These are phyloP conservation scores for Cenchrus americanus DNA, from an alignment of 176 grass and related monocot genomes.

Conservation along the genomic window DNA sequence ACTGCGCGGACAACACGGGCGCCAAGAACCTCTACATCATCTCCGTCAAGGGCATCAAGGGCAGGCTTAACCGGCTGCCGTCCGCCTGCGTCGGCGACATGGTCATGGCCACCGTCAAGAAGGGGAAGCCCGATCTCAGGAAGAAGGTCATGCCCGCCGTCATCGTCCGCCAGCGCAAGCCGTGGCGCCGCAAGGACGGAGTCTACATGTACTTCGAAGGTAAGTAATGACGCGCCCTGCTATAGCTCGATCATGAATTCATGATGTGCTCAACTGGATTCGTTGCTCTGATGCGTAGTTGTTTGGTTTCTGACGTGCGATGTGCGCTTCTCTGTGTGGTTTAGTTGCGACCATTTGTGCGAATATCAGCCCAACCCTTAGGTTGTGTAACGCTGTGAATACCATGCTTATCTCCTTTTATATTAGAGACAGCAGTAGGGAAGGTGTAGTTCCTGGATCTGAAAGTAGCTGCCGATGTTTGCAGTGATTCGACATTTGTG, in stretches of 20 bases:
- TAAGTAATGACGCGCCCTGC: neutral
- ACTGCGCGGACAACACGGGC: constrained; percentile 58
- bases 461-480: too few species aligned
- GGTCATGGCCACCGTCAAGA: constrained; percentile 66
- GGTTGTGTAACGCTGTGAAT: too few species aligned
- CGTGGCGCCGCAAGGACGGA: constrained; percentile 51
- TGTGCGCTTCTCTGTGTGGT: too few species aligned
- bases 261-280: neutral
- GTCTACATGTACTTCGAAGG: constrained; percentile 70
- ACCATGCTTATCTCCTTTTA: neutral
- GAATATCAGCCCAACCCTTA: too few species aligned
- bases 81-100: constrained; percentile 61
- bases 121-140: constrained; percentile 57
- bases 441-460: too few species aligned
- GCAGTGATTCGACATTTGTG: too few species aligned
- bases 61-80: constrained; percentile 51
- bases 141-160: constrained; percentile 66
- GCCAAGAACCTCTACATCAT: constrained; percentile 65
- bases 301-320: too few species aligned
- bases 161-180: constrained; percentile 60
- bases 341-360: too few species aligned
- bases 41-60: constrained; percentile 61
- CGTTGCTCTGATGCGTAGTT: neutral
- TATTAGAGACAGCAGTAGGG: neutral
- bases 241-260: neutral